Evolutionary conservation across 345 rosid species (phyloP), one percentile per base, ranked within the genome.

Genomic region (Populus ilicifolia): DNA sequence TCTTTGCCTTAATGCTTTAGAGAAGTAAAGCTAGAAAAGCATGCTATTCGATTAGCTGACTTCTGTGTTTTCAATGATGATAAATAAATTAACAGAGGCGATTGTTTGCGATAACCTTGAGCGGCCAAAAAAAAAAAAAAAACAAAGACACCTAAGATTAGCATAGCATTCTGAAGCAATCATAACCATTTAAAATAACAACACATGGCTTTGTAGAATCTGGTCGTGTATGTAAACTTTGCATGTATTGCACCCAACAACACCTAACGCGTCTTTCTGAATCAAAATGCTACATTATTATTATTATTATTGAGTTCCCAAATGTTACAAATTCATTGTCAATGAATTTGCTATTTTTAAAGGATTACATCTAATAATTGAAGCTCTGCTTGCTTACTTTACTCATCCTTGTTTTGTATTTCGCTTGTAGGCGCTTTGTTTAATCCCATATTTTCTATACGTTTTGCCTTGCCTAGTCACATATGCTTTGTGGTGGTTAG

Each of bases 121-220:
- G 80, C 69, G 80, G 80, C 80, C 72, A 75, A 4, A 73, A 41
- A 41, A 41, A 41, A 36, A 4, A 41, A 41, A 8, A 38, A 38
- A 44, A 65, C 70, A 41, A 78, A 54, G 82, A 79, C 87, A 86
- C 81, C 84, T 74, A 72, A 79, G 80, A 76, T 70, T 77, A 69
- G 71, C 69, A 27, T 43, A 23, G 23, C 69, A 70, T 21, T 18
- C 30, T 67, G 38, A 21, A 41, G 62, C 72, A 70, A 70, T 73
- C 77, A 80, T 63, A 29, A 17, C 65, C n/a, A 54, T 56, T 56
- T 77, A 64, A 20, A 43, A 11, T 69, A 75, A 82, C 82, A 30
- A 2, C 36, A 33, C 36, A 75, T 85, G 78, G 66, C 46, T 75
- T 35, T 56, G 69, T 75, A 71, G n/a, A 71, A n/a, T 71, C 71